Evolutionary conservation across 148 eudicot genomes (phyloP).

Genomic region (Talinum fruticosum): DNA sequence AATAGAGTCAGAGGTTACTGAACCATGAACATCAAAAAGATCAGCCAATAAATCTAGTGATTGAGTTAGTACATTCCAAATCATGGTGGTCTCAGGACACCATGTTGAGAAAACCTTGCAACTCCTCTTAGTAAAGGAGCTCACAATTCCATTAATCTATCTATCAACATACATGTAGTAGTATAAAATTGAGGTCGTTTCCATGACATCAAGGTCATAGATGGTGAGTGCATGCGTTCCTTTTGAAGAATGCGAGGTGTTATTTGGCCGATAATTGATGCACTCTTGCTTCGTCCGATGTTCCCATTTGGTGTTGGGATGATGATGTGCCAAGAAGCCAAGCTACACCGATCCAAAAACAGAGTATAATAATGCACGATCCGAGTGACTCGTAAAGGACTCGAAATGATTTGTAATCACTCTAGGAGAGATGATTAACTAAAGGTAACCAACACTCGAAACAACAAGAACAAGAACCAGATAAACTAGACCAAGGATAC

Average conservation of each 20-base stretch:
- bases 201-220: neutral
- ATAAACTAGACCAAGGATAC: too few species aligned
- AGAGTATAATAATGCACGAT: too few species aligned
- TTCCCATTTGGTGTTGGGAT: neutral
- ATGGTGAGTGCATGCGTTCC: neutral
- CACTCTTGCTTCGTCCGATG: neutral
- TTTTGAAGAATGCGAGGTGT: neutral
- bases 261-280: neutral
- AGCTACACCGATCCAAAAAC: too few species aligned
- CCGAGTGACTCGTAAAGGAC: too few species aligned
- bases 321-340: too few species aligned
- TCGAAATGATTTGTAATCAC: too few species aligned
- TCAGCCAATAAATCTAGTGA: neutral
- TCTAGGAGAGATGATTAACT: too few species aligned
- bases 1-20: neutral
- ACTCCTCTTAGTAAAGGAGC: neutral
- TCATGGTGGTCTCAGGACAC: neutral
- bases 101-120: neutral
- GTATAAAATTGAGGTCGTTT: neutral
- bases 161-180: neutral
- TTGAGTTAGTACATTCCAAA: neutral
- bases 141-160: neutral
- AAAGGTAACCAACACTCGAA: too few species aligned
- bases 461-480: too few species aligned
- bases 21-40: neutral